Evolutionary conservation across 176 grass and related monocot genomes (phyloP).

Genomic region (Eremochloa ophiuroides): DNA sequence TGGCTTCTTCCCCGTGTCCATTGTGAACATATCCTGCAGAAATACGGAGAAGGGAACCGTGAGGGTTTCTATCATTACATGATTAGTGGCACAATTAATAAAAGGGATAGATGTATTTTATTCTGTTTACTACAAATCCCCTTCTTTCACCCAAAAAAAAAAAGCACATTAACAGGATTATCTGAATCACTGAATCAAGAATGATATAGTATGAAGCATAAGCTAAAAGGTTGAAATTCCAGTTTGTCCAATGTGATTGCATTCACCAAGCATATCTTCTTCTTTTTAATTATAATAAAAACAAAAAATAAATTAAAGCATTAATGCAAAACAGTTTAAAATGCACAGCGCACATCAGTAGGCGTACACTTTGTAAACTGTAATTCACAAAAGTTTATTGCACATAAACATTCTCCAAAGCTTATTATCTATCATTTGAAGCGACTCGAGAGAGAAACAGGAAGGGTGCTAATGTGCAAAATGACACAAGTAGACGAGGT

Average conservation of each 20-base stretch:
- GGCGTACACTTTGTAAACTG: neutral
- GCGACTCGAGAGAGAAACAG: neutral
- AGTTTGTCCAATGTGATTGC: neutral
- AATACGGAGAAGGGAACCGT: slow-evolving; percentile 14
- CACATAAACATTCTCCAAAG: neutral
- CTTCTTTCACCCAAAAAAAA: neutral
- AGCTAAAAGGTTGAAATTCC: neutral
- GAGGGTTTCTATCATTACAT: neutral
- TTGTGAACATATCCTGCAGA: slow-evolving; percentile 85
- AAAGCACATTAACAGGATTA: neutral
- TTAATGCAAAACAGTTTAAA: neutral
- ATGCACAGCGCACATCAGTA: neutral
- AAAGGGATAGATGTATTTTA: neutral
- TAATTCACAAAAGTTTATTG: neutral
- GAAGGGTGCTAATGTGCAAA: no score
- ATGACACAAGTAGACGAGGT: neutral
- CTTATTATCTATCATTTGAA: neutral
- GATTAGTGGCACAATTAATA: neutral
- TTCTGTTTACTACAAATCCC: neutral
- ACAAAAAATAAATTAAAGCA: neutral
- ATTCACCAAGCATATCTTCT: neutral
- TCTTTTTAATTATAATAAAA: neutral
- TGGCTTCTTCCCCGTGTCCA: slow-evolving; percentile 60
- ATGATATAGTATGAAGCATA: neutral
- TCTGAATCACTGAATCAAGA: neutral